phyloP scores from a whole-genome alignment of 305 asterid genomes.

The Fraxinus greggii region DNA sequence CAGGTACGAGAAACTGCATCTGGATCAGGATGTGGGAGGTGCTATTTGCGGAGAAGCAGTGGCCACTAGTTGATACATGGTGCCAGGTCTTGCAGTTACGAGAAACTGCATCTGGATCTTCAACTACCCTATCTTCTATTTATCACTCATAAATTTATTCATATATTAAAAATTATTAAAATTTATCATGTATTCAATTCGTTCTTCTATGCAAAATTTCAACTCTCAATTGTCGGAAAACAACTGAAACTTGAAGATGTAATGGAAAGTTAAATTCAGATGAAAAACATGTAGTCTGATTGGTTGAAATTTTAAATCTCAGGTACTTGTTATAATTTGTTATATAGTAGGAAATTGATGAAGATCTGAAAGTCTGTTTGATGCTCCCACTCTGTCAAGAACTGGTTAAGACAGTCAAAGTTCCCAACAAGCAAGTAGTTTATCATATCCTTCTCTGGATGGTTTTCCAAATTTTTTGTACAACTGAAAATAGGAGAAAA shows the following conservation, averaged over 20 bases:
- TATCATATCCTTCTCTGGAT: background rate
- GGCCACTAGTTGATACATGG: constrained; percentile 99
- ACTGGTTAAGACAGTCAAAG: background rate
- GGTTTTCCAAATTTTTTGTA: background rate
- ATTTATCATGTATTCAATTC: background rate
- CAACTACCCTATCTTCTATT: background rate
- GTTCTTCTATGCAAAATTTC: background rate
- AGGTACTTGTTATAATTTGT: background rate
- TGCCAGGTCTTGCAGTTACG: constrained; percentile 95
- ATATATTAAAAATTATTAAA: background rate
- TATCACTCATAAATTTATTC: background rate
- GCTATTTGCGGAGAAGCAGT: constrained; percentile 84
- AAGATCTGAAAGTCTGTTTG: background rate
- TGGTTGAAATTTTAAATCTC: background rate
- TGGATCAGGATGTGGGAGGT: constrained; percentile 99
- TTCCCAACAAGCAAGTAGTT: background rate
- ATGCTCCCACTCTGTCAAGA: background rate
- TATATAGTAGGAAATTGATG: background rate
- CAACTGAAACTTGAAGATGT: background rate
- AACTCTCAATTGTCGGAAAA: background rate
- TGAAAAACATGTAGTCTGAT: background rate
- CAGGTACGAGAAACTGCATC: constrained; percentile 51
- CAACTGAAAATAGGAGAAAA: background rate
- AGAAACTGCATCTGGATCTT: constrained; percentile 4
- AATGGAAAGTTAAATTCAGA: background rate